Evolutionary conservation across 2,329 filamentous ascomycete genomes (phyloP).

Genomic region (Venturia carpophila): DNA sequence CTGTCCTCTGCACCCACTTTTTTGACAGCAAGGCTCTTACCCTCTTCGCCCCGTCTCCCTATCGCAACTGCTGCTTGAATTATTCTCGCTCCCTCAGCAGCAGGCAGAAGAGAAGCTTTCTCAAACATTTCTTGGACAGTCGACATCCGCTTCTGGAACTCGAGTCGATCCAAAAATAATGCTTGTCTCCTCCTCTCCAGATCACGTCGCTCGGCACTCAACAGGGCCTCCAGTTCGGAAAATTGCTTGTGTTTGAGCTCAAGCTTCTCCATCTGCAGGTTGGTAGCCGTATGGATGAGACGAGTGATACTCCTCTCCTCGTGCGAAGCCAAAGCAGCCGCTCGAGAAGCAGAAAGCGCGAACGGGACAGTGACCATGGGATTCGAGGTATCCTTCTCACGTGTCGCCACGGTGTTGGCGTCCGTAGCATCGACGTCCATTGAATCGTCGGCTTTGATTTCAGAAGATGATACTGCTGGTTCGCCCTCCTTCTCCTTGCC

Average conservation of each 20-base stretch:
- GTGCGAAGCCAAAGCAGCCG: constrained; percentile 82
- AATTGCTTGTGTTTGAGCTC: constrained; percentile 95
- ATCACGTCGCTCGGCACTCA: constrained; percentile 87
- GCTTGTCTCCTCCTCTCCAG: constrained; percentile 87
- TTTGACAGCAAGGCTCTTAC: constrained; percentile 20
- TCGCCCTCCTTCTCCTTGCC: constrained; percentile 46
- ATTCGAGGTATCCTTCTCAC: constrained; percentile 23
- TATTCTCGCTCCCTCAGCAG: constrained; percentile 14
- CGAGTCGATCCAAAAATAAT: constrained; percentile 82
- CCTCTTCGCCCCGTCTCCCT: constrained; percentile 4
- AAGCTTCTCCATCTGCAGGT: constrained; percentile 89
- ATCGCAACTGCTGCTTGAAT: constrained; percentile 8
- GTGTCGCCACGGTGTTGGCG: constrained; percentile 22
- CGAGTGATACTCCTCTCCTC: constrained; percentile 96
- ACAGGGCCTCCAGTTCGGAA: constrained; percentile 85
- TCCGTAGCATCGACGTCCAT: constrained; percentile 51
- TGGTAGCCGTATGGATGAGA: constrained; percentile 83
- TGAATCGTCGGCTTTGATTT: constrained; percentile 47
- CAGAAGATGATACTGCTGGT: constrained; percentile 29
- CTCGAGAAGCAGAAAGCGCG: constrained; percentile 75
- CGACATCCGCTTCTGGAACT: constrained; percentile 79
- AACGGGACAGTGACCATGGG: constrained; percentile 69
- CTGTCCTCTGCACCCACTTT: constrained; percentile 17
- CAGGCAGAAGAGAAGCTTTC: constrained; percentile 30
- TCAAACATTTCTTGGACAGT: constrained; percentile 73